Evolutionary conservation across 192 early-diverging fungal species (phyloP).

Genomic region (Coemansia sp.): DNA sequence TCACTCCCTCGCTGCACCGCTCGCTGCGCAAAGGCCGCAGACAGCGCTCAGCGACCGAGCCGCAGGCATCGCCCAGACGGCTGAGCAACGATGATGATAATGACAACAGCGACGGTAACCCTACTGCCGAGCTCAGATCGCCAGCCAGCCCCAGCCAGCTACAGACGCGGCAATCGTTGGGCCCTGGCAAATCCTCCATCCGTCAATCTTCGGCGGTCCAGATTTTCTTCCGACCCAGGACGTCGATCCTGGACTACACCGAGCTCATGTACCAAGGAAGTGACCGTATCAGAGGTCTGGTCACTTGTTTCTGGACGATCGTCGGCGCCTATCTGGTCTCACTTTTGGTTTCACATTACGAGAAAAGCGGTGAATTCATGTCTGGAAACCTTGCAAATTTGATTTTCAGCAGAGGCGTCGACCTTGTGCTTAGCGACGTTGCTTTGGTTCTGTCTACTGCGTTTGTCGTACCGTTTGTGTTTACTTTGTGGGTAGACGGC

Average conservation of each 20-base stretch:
- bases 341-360: slow-evolving; percentile 39
- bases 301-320: slow-evolving; percentile 56
- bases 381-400: slow-evolving; percentile 25
- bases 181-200: not conserved
- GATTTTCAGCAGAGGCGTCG: slow-evolving; percentile 56
- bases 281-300: slow-evolving; percentile 44
- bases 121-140: not conserved
- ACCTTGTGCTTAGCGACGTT: slow-evolving; percentile 71
- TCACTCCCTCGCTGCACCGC: slow-evolving; percentile 29
- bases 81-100: not conserved
- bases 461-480: slow-evolving; percentile 58
- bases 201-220: not conserved
- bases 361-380: slow-evolving; percentile 41
- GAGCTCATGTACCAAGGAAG: slow-evolving; percentile 55
- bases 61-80: not conserved
- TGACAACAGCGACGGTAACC: not conserved
- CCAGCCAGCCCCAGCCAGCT: not conserved
- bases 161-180: no score
- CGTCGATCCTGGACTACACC: slow-evolving; percentile 55
- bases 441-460: slow-evolving; percentile 67
- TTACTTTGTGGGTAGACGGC: slow-evolving; percentile 31
- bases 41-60: slow-evolving; percentile 1
- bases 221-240: slow-evolving; percentile 33
- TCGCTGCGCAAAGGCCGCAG: slow-evolving; percentile 30
- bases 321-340: slow-evolving; percentile 47